Conservation (phyloP, 1,284 basidiomycete genomes). For the Mycosarcoma mackinlayi region DNA sequence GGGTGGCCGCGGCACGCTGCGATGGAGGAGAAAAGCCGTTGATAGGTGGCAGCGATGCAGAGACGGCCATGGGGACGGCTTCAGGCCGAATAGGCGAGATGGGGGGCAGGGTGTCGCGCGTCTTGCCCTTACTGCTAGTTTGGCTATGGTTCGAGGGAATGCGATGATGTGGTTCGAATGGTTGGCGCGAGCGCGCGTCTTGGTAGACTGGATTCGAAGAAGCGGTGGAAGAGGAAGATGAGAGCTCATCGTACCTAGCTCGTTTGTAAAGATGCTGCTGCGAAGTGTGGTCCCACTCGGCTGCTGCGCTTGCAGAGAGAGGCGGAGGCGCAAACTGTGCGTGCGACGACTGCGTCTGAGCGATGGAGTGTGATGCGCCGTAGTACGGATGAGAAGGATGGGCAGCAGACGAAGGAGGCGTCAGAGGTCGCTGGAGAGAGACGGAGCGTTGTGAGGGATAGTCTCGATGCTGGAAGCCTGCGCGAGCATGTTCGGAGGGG, state of each 20-base stretch:
- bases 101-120: slow-evolving; percentile 27
- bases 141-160: slow-evolving; percentile 43
- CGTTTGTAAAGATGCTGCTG: slow-evolving; percentile 45
- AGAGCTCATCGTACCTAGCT: slow-evolving; percentile 29
- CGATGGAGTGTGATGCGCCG: neutral
- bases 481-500: neutral
- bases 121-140: slow-evolving; percentile 26
- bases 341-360: slow-evolving; percentile 11
- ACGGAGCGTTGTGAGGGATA: slow-evolving; percentile 16
- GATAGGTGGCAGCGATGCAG: slow-evolving; percentile 28
- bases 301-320: slow-evolving; percentile 30
- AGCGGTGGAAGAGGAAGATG: slow-evolving; percentile 22
- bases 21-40: slow-evolving; percentile 12
- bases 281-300: slow-evolving; percentile 40
- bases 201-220: slow-evolving; percentile 20
- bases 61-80: slow-evolving; percentile 26
- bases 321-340: slow-evolving; percentile 31
- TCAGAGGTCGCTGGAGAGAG: slow-evolving; percentile 8
- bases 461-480: slow-evolving; percentile 17
- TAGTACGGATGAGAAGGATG: slow-evolving; percentile 20
- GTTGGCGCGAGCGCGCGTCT: slow-evolving; percentile 22
- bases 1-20: slow-evolving; percentile 15
- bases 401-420: slow-evolving; percentile 2
- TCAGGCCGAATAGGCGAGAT: slow-evolving; percentile 28
- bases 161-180: slow-evolving; percentile 27